These are phyloP conservation scores for Theileria sp. DNA, from an alignment of 169 alveolate species.

Conservation along the genomic window DNA sequence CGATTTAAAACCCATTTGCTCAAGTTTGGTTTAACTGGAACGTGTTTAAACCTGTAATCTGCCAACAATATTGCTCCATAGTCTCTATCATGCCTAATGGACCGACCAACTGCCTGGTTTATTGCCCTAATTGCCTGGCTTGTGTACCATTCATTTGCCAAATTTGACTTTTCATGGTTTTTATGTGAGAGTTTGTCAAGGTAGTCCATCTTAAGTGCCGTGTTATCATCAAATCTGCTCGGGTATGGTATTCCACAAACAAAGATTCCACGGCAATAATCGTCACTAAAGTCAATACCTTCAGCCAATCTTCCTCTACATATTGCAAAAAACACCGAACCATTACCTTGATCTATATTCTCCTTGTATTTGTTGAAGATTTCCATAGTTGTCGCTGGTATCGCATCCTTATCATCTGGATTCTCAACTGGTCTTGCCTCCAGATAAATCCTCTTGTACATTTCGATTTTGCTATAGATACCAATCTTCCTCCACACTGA, in stretches of 20 bases:
- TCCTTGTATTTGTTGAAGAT: constrained; percentile 74
- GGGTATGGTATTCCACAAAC: constrained; percentile 92
- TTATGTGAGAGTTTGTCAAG: constrained; percentile 57
- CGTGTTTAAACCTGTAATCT: constrained; percentile 83
- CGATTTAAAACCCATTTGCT: constrained; percentile 83
- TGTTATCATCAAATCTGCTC: constrained; percentile 81
- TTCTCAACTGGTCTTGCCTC: constrained; percentile 59
- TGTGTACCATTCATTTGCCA: constrained; percentile 84
- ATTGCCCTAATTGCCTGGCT: constrained; percentile 92
- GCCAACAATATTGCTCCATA: constrained; percentile 88
- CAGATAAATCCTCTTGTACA: constrained; percentile 74
- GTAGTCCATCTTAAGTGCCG: constrained; percentile 87
- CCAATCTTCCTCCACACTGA: constrained; percentile 82
- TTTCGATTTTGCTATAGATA: constrained; percentile 63
- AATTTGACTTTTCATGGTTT: constrained; percentile 10
- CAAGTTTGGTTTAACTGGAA: constrained; percentile 72
- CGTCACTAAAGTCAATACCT: constrained; percentile 92
- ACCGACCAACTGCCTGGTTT: constrained; percentile 95
- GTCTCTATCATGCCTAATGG: constrained; percentile 91
- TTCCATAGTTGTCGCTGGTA: constrained; percentile 39
- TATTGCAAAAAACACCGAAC: constrained; percentile 89
- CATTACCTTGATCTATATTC: constrained; percentile 68
- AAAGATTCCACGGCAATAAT: constrained; percentile 86
- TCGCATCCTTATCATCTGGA: constrained; percentile 46
- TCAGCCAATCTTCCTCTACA: constrained; percentile 92